These are phyloP conservation scores for Solidago caesia DNA, from an alignment of 129 eudicot genomes.

Conservation along the genomic window DNA sequence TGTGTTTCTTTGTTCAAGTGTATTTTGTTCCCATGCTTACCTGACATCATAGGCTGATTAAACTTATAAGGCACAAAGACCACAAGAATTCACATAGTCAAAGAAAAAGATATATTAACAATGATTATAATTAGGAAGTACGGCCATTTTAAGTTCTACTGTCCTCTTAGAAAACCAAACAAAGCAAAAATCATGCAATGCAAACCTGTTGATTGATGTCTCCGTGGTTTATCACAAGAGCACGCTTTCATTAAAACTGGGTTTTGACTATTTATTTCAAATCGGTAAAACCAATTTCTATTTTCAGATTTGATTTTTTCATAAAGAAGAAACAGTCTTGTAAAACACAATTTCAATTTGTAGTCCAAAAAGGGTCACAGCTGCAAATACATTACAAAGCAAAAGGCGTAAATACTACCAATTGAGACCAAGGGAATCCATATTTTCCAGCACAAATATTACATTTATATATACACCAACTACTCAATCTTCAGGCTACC, in stretches of 20 bases:
- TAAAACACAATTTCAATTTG: background rate
- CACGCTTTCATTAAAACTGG: background rate
- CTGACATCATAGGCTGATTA: conserved; percentile 43
- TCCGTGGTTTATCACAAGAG: background rate
- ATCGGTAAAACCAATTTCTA: background rate
- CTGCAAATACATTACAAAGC: background rate
- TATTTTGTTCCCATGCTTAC: conserved; percentile 92
- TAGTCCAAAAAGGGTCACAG: background rate
- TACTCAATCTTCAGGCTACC: background rate
- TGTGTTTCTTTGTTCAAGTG: conserved; percentile 56
- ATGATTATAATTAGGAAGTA: background rate
- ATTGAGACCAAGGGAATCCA: background rate
- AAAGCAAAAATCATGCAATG: background rate
- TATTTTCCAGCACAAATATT: background rate
- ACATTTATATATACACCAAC: too few relatives aligned
- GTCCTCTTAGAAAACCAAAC: background rate
- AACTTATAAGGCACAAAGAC: conserved; percentile 14
- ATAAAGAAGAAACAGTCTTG: background rate
- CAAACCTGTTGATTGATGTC: background rate
- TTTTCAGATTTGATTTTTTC: background rate
- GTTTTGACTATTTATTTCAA: background rate
- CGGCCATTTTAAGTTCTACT: background rate
- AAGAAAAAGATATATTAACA: background rate
- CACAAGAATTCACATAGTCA: conserved; percentile 11
- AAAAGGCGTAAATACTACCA: background rate